Conservation (phyloP, 2,329 filamentous ascomycete species). For the Coniochaeta sp. region DNA sequence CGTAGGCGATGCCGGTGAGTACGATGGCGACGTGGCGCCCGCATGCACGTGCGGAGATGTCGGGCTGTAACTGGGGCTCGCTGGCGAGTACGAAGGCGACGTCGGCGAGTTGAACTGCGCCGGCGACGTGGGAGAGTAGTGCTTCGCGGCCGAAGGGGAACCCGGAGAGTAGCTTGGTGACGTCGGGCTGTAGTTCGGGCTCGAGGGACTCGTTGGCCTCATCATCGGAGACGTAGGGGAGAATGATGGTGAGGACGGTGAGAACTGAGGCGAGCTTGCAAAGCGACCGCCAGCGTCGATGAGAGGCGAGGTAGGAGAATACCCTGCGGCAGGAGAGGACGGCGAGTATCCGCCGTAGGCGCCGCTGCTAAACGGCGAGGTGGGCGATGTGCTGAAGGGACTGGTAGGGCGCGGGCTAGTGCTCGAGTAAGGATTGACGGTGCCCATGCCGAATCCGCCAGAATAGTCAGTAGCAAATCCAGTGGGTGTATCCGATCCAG, state of each 20-base stretch:
- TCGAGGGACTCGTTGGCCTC: constrained; percentile 45
- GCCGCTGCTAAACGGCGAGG: constrained; percentile 51
- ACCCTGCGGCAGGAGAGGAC: constrained; percentile 65
- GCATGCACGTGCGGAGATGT: neutral
- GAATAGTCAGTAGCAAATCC: constrained; percentile 59
- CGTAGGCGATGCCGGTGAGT: constrained; percentile 64
- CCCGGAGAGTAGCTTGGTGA: constrained; percentile 59
- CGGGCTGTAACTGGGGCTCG: neutral
- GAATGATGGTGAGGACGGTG: constrained; percentile 55
- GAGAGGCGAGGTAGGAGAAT: constrained; percentile 70
- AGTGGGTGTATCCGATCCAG: constrained; percentile 62
- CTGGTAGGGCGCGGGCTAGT: constrained; percentile 66
- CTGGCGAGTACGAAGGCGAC: constrained; percentile 58
- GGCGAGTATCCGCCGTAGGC: constrained; percentile 60
- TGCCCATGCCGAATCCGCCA: constrained; percentile 38
- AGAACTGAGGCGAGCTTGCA: constrained; percentile 55
- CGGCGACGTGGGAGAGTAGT: constrained; percentile 66
- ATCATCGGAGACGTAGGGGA: constrained; percentile 54
- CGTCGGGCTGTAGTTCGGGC: constrained; percentile 57
- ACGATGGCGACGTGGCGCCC: constrained; percentile 17
- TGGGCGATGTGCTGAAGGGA: constrained; percentile 66
- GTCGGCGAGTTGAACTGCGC: constrained; percentile 54
- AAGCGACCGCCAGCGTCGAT: constrained; percentile 45
- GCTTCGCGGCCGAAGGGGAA: constrained; percentile 45
- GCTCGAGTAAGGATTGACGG: constrained; percentile 58